Evolutionary conservation across 2,329 filamentous ascomycete species (phyloP), one percentile per base, ranked within the genome.

Genomic region (Graphilbum fragrans): DNA sequence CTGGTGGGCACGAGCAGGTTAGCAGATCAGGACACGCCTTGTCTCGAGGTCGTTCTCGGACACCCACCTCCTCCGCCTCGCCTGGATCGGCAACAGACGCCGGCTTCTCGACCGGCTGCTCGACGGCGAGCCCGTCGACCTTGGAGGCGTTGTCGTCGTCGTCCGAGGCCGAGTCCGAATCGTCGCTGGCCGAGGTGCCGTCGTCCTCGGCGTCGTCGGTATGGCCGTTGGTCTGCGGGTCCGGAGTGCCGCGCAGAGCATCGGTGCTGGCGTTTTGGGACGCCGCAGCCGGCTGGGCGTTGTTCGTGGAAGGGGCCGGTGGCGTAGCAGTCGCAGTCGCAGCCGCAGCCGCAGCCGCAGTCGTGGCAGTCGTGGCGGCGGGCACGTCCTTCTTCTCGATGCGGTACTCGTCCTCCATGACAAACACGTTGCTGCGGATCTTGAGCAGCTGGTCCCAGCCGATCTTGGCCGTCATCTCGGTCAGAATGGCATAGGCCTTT

Each of bases 331-430:
- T 82, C 87, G 35, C 82, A 76, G 53, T 78, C 80, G 29, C 20
- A 10, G 22, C 9, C 6, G 23, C 34, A 7, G 32, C 5, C 11
- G 20, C 16, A 17, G 31, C 11, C 19, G 2, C 14, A 9, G 18
- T n/a, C 12, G 17, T 25, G 25, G 20, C 61, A 59, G 45, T 64
- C 55, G 41, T 61, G 63, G 36, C 60, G 55, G 16, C 64, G 57
- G 38, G 64, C 20, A 67, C 60, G 46, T 80, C 77, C 43, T 84
- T 79, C 60, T 84, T 86, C 63, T 96, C 92, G 43, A 81, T 83
- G 38, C 92, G 79, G 58, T 98, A 98, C 60, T 98, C 92, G 55
- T 98, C 92, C 59, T 98, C 92, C 92, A 98, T 98, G 38, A 98
- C 92, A 53, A 98, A 98, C 2, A 98, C 92, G 48, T 90, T 88